phyloP scores from a whole-genome alignment of 306 rosid species.

The Cucumis melo region DNA sequence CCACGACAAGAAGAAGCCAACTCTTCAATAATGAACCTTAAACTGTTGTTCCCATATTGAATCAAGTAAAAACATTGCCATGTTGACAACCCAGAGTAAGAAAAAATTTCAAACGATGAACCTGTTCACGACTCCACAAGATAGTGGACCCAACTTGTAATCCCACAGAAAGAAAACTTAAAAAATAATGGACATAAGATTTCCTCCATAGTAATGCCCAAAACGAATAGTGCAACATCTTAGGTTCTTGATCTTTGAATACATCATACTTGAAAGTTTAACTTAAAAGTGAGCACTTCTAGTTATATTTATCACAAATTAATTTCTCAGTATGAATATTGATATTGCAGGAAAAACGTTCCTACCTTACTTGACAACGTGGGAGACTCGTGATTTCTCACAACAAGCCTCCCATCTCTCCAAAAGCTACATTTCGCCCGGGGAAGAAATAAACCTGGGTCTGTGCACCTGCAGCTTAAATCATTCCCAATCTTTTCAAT shows the following conservation, averaged over 20 bases:
- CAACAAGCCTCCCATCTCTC: slow-evolving; percentile 79
- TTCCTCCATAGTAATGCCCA: not conserved
- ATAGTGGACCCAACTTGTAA: not conserved
- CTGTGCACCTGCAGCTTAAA: slow-evolving; percentile 62
- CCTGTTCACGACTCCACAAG: not conserved
- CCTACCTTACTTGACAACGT: slow-evolving; percentile 61
- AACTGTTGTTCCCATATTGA: not conserved
- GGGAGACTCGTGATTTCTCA: slow-evolving; percentile 44
- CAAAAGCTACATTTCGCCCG: slow-evolving; percentile 77
- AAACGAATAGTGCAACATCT: not conserved
- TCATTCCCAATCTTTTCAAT: slow-evolving; percentile 50
- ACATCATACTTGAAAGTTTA: not conserved
- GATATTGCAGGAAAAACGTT: not conserved
- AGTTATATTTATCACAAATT: not conserved
- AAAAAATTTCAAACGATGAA: not conserved
- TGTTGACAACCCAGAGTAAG: not conserved
- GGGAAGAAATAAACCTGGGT: slow-evolving; percentile 72
- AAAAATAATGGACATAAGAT: not conserved
- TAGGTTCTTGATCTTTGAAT: not conserved
- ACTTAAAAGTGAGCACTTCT: not conserved
- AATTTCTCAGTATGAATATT: not conserved
- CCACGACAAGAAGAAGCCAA: not conserved
- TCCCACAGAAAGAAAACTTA: not conserved
- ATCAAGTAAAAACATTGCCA: not conserved
- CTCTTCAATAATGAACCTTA: not conserved